A percentile compares a stretch with the other conserved stretches of the same genome.
These are phyloP conservation scores for Talaromyces atroroseus DNA, from an alignment of 2,329 filamentous ascomycete genomes.

Conservation along the genomic window DNA sequence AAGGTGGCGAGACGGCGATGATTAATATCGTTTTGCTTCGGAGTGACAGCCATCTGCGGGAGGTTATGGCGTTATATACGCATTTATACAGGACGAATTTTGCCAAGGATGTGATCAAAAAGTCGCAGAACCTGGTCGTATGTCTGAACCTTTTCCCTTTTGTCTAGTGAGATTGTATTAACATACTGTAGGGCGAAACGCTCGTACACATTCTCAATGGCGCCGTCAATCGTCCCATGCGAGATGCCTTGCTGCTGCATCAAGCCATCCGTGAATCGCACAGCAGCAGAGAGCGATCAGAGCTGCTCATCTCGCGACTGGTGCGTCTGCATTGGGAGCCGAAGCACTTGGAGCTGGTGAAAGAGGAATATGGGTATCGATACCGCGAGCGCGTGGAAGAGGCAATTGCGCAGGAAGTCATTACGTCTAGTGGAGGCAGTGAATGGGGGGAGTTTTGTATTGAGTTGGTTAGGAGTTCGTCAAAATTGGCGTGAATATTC, in stretches of 20 bases:
- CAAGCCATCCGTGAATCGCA: constrained; percentile 76
- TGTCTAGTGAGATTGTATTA: background rate
- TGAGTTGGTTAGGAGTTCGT: constrained; percentile 48
- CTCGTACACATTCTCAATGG: constrained; percentile 94
- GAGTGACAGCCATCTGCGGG: constrained; percentile 74
- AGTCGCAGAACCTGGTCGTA: constrained; percentile 89
- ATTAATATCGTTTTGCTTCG: constrained; percentile 75
- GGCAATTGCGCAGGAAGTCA: constrained; percentile 71
- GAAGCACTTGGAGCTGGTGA: constrained; percentile 71
- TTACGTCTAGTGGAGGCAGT: constrained; percentile 42
- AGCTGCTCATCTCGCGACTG: constrained; percentile 80
- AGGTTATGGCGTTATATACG: constrained; percentile 74
- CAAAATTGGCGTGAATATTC: constrained; percentile 6
- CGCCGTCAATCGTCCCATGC: constrained; percentile 89
- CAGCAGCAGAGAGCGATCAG: constrained; percentile 68
- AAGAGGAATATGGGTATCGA: constrained; percentile 70
- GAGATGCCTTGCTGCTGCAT: constrained; percentile 83
- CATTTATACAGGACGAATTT: constrained; percentile 71
- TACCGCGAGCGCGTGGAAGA: constrained; percentile 71
- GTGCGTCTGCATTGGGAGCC: constrained; percentile 92
- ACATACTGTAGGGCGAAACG: constrained; percentile 68
- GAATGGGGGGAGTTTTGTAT: constrained; percentile 74
- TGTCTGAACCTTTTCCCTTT: constrained; percentile 36
- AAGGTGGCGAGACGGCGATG: constrained; percentile 83
- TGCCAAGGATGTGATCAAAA: constrained; percentile 76